Evolutionary conservation across 2,329 filamentous ascomycete species (phyloP).

Genomic region (Xylariaceae sp.): DNA sequence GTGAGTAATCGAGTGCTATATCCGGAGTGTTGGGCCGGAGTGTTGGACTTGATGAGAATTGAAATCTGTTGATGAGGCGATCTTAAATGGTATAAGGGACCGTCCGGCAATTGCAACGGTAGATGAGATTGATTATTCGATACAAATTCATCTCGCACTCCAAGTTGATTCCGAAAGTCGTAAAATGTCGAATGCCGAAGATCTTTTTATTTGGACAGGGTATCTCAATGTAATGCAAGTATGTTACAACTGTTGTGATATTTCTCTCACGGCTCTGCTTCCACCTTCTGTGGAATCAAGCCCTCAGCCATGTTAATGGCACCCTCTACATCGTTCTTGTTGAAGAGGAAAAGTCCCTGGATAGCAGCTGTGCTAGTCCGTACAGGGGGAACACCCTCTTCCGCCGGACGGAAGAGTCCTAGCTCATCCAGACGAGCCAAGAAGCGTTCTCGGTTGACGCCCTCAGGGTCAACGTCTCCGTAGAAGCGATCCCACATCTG

Average conservation of each 20-base stretch:
- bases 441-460: conserved; percentile 61
- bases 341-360: conserved; percentile 90
- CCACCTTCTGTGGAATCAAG: conserved; percentile 53
- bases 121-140: neutral
- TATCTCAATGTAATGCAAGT: conserved; percentile 25
- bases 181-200: neutral
- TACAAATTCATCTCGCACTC: neutral
- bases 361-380: conserved; percentile 83
- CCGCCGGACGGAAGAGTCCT: conserved; percentile 59
- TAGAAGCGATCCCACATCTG: conserved; percentile 96
- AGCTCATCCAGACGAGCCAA: conserved; percentile 63
- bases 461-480: conserved; percentile 66
- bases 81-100: neutral
- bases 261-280: conserved; percentile 36
- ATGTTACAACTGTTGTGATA: conserved; percentile 14
- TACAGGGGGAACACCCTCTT: conserved; percentile 39
- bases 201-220: conserved; percentile 15
- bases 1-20: too few species aligned
- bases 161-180: neutral
- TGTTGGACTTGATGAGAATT: too few species aligned
- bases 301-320: conserved; percentile 75
- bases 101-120: neutral
- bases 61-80: too few species aligned
- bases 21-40: too few species aligned
- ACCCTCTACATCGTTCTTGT: conserved; percentile 84